These are phyloP conservation scores for Aureobasidium mangrovei DNA, from an alignment of 2,329 filamentous ascomycete genomes.

Conservation along the genomic window DNA sequence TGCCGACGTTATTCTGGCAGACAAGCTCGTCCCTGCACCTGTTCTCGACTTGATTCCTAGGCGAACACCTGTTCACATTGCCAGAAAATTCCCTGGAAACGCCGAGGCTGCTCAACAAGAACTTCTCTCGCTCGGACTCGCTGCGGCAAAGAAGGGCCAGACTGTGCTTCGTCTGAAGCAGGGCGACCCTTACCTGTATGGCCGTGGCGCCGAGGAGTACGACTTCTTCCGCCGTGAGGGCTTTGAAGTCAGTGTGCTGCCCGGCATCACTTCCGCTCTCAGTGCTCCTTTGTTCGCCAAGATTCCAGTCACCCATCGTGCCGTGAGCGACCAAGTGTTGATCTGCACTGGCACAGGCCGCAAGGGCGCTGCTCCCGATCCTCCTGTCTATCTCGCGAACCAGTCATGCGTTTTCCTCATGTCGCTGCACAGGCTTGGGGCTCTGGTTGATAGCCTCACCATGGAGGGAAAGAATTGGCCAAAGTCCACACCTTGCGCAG, in stretches of 20 bases:
- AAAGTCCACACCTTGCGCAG: constrained; percentile 71
- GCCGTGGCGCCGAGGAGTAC: constrained; percentile 87
- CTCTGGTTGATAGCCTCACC: constrained; percentile 64
- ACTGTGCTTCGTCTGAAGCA: constrained; percentile 88
- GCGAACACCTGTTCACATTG: constrained; percentile 80
- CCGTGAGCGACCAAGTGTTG: constrained; percentile 83
- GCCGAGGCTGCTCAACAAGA: constrained; percentile 90
- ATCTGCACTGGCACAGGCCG: constrained; percentile 95
- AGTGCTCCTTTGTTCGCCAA: constrained; percentile 80
- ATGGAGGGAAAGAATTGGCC: constrained; percentile 53
- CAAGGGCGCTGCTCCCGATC: constrained; percentile 73
- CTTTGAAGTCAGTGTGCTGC: constrained; percentile 60
- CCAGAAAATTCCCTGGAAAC: constrained; percentile 95
- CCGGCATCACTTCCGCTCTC: constrained; percentile 82
- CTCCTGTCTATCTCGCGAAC: constrained; percentile 65
- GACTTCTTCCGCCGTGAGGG: constrained; percentile 70
- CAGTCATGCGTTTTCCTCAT: constrained; percentile 91
- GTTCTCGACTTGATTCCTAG: constrained; percentile 87
- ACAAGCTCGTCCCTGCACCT: constrained; percentile 75
- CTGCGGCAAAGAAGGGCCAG: constrained; percentile 59
- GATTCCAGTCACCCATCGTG: constrained; percentile 81
- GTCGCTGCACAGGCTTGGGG: constrained; percentile 77
- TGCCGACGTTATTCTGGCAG: constrained; percentile 72
- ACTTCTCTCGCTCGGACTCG: constrained; percentile 68
- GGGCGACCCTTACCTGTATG: constrained; percentile 93